Base-by-base conservation (phyloP, 1,284 basidiomycete genomes). In the Ustilago hordei region DNA sequence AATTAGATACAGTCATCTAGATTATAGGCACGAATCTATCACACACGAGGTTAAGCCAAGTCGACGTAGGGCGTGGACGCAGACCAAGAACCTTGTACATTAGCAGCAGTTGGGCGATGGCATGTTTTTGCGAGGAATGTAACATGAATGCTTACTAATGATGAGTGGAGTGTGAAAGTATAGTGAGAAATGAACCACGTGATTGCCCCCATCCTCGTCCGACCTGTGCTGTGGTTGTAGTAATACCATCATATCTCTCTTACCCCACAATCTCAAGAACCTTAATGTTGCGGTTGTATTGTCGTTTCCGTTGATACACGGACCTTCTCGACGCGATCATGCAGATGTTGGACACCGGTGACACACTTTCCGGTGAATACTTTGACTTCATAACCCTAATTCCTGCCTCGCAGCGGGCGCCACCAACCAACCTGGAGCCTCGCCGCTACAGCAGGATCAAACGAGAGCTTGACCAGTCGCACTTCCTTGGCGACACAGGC, bases 241-340 rank as follows among this genome's bases (percentile, higher is more conserved):
- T 43, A 43, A 6, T 28, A 41, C 48, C 57, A 59, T 35, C 57
- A 59, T 50, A 48, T 47, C 31, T 48, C 13, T 12, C n/a, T 17
- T 38, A 35, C 43, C n/a, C 32, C 57, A 50, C 45, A 52, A 1
- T 52, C 50, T 28, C 50, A 15, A 12, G 15, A 52, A 52, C 28
- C 28, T 32, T 34, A 52, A 32, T 13, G 31, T 52, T n/a, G 32
- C 28, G 0, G 3, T 52, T 52, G 32, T 32, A 52, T 45, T 52
- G 50, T 12, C 32, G 28, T 34, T 19, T 23, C n/a, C 45, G 35
- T 9, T 7, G 34, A 8, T n/a, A 28, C 8, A 13, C 34, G 45
- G 57, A 48, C 32, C 4, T n/a, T 59, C 28, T 59, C 11, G 34
- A 38, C 45, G 19, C n/a, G 45, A 59, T 59, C 45, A 47, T 50